phyloP scores from a whole-genome alignment of 257 asterid genomes.

The Solanum phureja region DNA sequence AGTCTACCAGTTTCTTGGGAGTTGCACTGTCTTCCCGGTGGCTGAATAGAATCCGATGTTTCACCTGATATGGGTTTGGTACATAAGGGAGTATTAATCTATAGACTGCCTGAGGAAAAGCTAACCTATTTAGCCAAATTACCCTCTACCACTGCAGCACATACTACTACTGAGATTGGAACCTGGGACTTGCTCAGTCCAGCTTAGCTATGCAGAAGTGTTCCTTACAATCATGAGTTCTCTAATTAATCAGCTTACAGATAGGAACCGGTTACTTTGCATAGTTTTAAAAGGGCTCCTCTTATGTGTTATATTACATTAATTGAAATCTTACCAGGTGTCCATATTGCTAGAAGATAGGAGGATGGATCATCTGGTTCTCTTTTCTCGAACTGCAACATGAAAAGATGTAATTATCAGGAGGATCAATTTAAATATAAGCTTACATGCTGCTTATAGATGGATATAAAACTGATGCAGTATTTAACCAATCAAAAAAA shows the following conservation, averaged over 20 bases:
- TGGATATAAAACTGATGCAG: background rate
- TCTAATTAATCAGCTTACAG: background rate
- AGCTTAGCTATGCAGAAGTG: background rate
- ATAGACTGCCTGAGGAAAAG: background rate
- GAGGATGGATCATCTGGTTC: conserved; percentile 90
- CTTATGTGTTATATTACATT: background rate
- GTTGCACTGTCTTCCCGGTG: conserved; percentile 69
- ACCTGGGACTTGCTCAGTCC: background rate
- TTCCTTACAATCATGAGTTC: background rate
- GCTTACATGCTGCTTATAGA: background rate
- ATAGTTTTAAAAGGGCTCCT: background rate
- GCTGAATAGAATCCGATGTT: conserved; percentile 73
- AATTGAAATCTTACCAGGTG: conserved; percentile 64
- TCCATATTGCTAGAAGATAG: conserved; percentile 96
- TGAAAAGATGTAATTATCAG: conserved; percentile 11
- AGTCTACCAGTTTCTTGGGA: conserved; percentile 49
- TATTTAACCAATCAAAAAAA: background rate
- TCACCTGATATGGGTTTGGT: conserved; percentile 47
- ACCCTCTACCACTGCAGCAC: background rate
- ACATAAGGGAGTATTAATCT: background rate
- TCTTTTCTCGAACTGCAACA: conserved; percentile 70
- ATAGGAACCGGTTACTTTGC: background rate
- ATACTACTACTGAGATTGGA: background rate
- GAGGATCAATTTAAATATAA: background rate
- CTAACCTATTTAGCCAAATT: background rate